Evolutionary conservation across 306 rosid genomes (phyloP).

Genomic region (Prunus campanulata): DNA sequence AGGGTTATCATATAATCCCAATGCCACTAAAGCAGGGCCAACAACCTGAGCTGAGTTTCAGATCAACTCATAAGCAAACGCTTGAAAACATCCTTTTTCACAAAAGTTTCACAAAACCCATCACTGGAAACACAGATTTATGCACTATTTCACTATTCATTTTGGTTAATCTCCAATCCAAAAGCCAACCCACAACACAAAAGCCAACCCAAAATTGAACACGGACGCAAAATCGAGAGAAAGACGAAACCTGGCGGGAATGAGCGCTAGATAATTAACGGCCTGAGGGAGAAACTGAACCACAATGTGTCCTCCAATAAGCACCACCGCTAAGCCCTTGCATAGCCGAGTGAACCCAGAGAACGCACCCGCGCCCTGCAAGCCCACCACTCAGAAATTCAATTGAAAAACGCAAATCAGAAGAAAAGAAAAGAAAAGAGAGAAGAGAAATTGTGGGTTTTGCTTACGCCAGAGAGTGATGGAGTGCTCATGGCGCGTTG

Average conservation of each 20-base stretch:
- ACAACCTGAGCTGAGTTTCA: background rate
- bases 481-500: slow-evolving; percentile 53
- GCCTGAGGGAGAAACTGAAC: slow-evolving; percentile 62
- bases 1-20: background rate
- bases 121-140: background rate
- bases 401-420: background rate
- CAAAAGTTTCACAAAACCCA: background rate
- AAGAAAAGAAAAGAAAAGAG: background rate
- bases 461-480: slow-evolving; percentile 45
- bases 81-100: background rate
- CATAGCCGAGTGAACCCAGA: slow-evolving; percentile 77
- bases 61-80: background rate
- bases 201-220: background rate
- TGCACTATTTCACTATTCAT: background rate
- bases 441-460: background rate
- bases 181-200: background rate
- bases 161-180: background rate
- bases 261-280: slow-evolving; percentile 69
- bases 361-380: slow-evolving; percentile 47
- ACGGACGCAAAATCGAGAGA: background rate
- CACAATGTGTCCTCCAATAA: slow-evolving; percentile 63
- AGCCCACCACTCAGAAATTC: background rate
- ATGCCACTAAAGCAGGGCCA: background rate
- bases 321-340: slow-evolving; percentile 70
- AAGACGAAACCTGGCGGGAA: slow-evolving; percentile 68